Conservation (phyloP, 2,329 filamentous ascomycete genomes). For the Cytospora leucostoma region DNA sequence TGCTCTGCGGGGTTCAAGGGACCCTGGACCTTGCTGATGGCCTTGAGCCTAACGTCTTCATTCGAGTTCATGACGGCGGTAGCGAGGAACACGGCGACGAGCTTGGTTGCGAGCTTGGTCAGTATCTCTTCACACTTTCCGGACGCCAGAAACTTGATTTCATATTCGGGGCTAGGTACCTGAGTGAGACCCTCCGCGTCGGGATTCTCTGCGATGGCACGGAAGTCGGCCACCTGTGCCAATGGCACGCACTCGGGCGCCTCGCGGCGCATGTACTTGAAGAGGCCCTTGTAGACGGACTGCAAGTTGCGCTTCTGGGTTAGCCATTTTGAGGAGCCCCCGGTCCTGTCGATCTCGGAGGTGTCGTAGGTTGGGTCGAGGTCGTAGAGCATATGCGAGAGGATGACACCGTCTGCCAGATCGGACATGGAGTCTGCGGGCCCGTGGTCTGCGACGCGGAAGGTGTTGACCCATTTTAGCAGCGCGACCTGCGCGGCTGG, state of each 20-base stretch:
- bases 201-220: constrained; percentile 58
- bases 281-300: constrained; percentile 80
- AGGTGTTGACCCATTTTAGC: constrained; percentile 56
- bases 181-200: constrained; percentile 56
- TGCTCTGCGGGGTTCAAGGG: constrained; percentile 41
- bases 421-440: constrained; percentile 53
- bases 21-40: constrained; percentile 37
- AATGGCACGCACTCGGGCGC: constrained; percentile 54
- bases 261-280: constrained; percentile 67
- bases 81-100: constrained; percentile 35
- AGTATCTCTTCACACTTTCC: not conserved
- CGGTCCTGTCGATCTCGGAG: constrained; percentile 52
- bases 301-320: constrained; percentile 89
- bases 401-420: constrained; percentile 54
- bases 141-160: not conserved
- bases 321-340: constrained; percentile 46
- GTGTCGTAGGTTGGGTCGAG: constrained; percentile 59
- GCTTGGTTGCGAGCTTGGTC: constrained; percentile 20
- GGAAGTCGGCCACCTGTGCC: constrained; percentile 56
- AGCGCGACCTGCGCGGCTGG: constrained; percentile 54
- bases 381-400: constrained; percentile 59
- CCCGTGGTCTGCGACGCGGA: constrained; percentile 41
- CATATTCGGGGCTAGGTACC: constrained; percentile 37
- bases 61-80: constrained; percentile 37
- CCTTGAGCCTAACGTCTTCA: constrained; percentile 31